phyloP scores from a whole-genome alignment of 2,329 filamentous ascomycete species.

The Rhinocladiella mackenziei region DNA sequence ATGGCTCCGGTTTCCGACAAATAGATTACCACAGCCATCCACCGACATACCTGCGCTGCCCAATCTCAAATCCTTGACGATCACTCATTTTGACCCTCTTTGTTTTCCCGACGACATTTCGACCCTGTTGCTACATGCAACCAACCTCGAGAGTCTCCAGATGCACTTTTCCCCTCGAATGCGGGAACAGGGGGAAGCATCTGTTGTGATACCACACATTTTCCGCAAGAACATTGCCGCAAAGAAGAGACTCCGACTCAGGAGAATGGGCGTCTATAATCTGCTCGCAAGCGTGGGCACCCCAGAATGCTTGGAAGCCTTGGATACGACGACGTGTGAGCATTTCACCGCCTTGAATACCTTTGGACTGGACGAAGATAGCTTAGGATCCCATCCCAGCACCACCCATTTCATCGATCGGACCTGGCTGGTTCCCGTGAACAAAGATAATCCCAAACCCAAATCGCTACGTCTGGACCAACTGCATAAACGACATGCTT shows the following conservation, averaged over 20 bases:
- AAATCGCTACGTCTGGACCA: conserved; percentile 48
- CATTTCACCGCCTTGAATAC: conserved; percentile 54
- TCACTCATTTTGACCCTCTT: conserved; percentile 59
- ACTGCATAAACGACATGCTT: conserved; percentile 43
- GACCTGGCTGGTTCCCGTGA: conserved; percentile 43
- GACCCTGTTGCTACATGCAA: conserved; percentile 51
- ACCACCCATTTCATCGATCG: conserved; percentile 53
- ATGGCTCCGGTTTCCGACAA: conserved; percentile 54
- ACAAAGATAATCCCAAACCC: conserved; percentile 30
- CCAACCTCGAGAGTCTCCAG: conserved; percentile 52
- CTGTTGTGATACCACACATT: conserved; percentile 51
- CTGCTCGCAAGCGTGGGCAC: conserved; percentile 51
- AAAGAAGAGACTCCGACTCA: conserved; percentile 46
- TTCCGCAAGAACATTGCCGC: conserved; percentile 53
- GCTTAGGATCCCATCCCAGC: conserved; percentile 34
- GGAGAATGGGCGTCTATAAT: conserved; percentile 54
- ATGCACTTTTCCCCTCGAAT: conserved; percentile 61
- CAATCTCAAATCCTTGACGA: conserved; percentile 50
- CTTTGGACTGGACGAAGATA: conserved; percentile 43
- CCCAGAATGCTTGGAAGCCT: conserved; percentile 43
- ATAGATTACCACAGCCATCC: conserved; percentile 55
- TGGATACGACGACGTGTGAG: conserved; percentile 42
- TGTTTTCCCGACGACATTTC: conserved; percentile 63
- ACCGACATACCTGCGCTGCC: conserved; percentile 55
- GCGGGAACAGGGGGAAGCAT: conserved; percentile 56